Conservation (phyloP, 2,329 filamentous ascomycete species). For the Curvularia spicifera region DNA sequence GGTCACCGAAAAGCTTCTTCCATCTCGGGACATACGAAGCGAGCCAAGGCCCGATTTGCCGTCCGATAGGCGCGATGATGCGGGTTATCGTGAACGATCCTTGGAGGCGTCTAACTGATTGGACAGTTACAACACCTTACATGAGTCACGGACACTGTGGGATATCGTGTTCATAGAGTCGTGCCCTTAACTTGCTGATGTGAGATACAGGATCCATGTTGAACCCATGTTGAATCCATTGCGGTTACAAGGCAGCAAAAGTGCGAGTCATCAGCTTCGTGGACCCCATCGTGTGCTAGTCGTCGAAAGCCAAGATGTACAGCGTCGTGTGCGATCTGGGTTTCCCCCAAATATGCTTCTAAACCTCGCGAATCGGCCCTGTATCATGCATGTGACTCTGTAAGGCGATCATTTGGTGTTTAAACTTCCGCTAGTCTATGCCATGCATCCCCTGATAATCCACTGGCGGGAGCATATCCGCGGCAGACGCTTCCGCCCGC, state of each 20-base stretch:
- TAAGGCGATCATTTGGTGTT: neutral
- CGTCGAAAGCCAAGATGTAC: neutral
- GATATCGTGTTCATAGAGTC: no score
- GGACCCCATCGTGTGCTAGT: no score
- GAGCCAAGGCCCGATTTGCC: neutral
- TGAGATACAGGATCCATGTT: neutral
- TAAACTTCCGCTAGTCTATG: neutral
- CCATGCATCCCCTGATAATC: neutral
- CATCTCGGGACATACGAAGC: neutral
- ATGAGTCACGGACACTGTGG: neutral
- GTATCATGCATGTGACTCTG: neutral
- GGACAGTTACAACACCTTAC: neutral
- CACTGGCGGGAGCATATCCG: neutral
- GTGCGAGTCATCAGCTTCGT: neutral
- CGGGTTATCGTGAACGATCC: no score
- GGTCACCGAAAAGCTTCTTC: neutral
- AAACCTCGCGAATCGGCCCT: neutral
- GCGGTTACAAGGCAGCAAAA: neutral
- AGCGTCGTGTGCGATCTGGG: neutral
- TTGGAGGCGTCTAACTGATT: neutral
- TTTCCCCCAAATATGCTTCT: neutral
- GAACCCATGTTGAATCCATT: no score
- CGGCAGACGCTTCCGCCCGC: neutral
- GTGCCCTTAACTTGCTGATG: neutral
- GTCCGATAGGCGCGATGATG: neutral